Base-by-base conservation (phyloP, 352 stramenopile species). In the Sclerospora graminicola region DNA sequence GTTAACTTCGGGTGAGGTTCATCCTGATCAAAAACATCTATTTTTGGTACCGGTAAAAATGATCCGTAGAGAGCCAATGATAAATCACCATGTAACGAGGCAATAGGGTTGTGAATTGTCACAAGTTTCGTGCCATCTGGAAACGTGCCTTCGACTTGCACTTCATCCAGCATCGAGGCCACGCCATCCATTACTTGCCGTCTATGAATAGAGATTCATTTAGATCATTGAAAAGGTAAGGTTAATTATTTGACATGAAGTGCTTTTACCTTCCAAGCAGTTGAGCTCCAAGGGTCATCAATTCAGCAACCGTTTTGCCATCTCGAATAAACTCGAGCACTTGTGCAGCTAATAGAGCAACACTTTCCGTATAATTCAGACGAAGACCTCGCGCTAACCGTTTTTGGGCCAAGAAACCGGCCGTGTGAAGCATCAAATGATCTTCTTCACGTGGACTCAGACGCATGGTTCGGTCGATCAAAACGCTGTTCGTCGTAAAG, bases 61-160 rank as follows among this genome's bases (percentile, higher is more conserved):
- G 82, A 97, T 13, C 94, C 95, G 44, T 97, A 82, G n/a, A 98
- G 63, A 5, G 93, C 93, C 27, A 97, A 59, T 29, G 66, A 54
- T 41, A 98, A 64, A 63, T 98, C 75, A 10, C 93, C 93, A 50
- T 97, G 72, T 24, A 86, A 35, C 20, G 56, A 68, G n/a, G 64
- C 43, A 61, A 98, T 97, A 13, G 95, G 95, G 52, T 89, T 67
- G 60, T 98, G 89, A 16, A 98, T 67, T 20, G 95, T 98, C 40
- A 98, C 74, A 32, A 98, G 79, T 65, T 98, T 98, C 8, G 95
- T 98, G 10, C 95, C 95, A 69, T 98, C 95, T 0, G 87, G 89
- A 74, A 98, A 98, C 16, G 94, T 98, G 13, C 86, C 94, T 74
- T 98, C 95, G 11, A 98, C 77, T 69, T 98, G 93, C 19, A 98